These are phyloP conservation scores for Lanmaoa rubissima DNA, from an alignment of 768 basidiomycete genomes.

Conservation along the genomic window DNA sequence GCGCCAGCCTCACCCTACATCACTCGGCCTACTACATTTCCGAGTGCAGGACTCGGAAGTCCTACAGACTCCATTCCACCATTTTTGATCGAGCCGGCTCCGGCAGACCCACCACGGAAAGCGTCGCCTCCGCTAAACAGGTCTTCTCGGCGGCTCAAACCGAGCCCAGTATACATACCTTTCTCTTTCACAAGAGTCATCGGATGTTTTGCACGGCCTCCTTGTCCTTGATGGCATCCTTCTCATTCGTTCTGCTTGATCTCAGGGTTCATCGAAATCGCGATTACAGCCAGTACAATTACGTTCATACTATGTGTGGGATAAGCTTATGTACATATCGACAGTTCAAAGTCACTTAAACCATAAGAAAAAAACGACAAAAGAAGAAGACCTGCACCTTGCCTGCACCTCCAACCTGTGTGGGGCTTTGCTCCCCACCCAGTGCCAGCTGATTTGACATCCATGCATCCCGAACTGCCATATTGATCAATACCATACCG, in stretches of 20 bases:
- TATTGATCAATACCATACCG: background rate
- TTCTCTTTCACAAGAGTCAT: constrained; percentile 28
- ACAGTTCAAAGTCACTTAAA: no score
- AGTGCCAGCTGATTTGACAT: background rate
- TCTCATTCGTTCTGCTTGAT: constrained; percentile 49
- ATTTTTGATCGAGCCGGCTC: background rate
- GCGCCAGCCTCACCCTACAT: no score
- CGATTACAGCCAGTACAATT: constrained; percentile 46
- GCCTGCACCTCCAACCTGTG: no score
- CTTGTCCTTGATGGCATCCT: constrained; percentile 76
- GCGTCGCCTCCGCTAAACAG: background rate
- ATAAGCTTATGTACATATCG: no score
- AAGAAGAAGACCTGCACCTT: background rate
- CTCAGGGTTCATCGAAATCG: constrained; percentile 11
- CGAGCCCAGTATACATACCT: constrained; percentile 37
- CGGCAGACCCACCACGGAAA: background rate
- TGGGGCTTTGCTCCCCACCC: no score
- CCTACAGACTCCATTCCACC: background rate
- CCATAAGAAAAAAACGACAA: background rate
- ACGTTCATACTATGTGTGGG: constrained; percentile 55
- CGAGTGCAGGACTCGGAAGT: constrained; percentile 6
- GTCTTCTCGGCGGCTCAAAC: constrained; percentile 13
- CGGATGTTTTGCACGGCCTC: constrained; percentile 36
- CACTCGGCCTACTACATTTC: no score
- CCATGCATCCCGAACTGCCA: background rate